Conservation (phyloP, 129 eudicot species). For the Smallanthus sonchifolius region DNA sequence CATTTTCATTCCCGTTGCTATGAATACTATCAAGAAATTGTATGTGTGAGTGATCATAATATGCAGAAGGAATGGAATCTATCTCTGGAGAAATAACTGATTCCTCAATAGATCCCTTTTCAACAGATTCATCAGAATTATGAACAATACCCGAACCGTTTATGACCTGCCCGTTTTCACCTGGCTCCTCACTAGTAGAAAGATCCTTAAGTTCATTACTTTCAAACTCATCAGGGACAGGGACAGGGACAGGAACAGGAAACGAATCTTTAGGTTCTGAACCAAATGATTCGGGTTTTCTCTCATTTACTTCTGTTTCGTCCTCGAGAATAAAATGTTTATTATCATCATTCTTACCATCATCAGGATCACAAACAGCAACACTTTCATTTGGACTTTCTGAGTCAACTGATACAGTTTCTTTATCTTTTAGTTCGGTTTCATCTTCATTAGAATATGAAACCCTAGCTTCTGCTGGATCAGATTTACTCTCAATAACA, state of each 20-base stretch:
- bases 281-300: constrained; percentile 8
- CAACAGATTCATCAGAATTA: constrained; percentile 7
- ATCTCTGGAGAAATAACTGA: constrained; percentile 24
- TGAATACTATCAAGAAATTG: constrained; percentile 22
- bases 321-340: constrained; percentile 14
- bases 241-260: not conserved
- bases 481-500: constrained; percentile 32
- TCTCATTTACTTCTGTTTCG: constrained; percentile 7
- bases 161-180: constrained; percentile 3
- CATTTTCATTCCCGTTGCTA: not conserved
- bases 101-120: constrained; percentile 19
- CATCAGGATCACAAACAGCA: constrained; percentile 18
- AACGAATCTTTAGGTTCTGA: constrained; percentile 6
- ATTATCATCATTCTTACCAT: not conserved
- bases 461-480: constrained; percentile 23
- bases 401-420: constrained; percentile 15
- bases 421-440: constrained; percentile 12
- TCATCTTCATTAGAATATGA: constrained; percentile 27
- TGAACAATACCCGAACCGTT: not conserved
- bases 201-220: constrained; percentile 9
- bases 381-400: constrained; percentile 18
- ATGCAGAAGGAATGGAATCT: constrained; percentile 11
- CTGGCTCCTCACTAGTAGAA: constrained; percentile 8
- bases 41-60: constrained; percentile 18
- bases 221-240: not conserved